Percentiles rank a stretch among this genome's conserved stretches.
Conservation (phyloP, 2,329 filamentous ascomycete genomes). For the Aspergillus spinulosporus region DNA sequence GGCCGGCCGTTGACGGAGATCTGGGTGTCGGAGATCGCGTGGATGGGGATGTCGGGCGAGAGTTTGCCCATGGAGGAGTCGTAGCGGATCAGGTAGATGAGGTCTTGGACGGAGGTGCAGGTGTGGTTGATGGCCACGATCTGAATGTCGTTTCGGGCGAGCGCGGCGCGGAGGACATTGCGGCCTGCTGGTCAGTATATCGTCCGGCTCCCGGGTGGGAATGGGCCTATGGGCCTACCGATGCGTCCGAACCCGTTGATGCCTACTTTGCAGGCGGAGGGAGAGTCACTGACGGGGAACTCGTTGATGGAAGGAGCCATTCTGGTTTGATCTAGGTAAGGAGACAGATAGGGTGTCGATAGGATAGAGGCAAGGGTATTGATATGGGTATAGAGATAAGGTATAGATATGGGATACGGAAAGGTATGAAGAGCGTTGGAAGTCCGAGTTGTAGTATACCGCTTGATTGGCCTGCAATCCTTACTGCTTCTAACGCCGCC, state of each 20-base stretch:
- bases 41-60: constrained; percentile 90
- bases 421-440: neutral
- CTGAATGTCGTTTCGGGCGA: constrained; percentile 27
- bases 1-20: constrained; percentile 47
- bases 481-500: neutral
- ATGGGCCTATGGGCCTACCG: constrained; percentile 39
- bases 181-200: constrained; percentile 50
- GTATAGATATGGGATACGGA: neutral
- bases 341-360: too few relatives aligned
- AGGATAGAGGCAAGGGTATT: too few relatives aligned
- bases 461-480: neutral
- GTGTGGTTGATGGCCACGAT: constrained; percentile 34
- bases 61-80: constrained; percentile 71
- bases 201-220: too few relatives aligned
- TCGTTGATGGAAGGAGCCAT: constrained; percentile 24
- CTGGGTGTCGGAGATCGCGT: constrained; percentile 84
- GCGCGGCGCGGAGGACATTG: constrained; percentile 56
- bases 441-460: neutral
- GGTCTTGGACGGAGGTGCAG: constrained; percentile 30
- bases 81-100: constrained; percentile 32
- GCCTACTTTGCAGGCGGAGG: constrained; percentile 64
- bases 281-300: constrained; percentile 17
- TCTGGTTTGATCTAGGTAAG: neutral
- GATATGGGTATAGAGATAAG: too few relatives aligned
- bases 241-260: constrained; percentile 98